Evolutionary conservation across 129 eudicot genomes (phyloP).

Genomic region (Flaveria bidentis): DNA sequence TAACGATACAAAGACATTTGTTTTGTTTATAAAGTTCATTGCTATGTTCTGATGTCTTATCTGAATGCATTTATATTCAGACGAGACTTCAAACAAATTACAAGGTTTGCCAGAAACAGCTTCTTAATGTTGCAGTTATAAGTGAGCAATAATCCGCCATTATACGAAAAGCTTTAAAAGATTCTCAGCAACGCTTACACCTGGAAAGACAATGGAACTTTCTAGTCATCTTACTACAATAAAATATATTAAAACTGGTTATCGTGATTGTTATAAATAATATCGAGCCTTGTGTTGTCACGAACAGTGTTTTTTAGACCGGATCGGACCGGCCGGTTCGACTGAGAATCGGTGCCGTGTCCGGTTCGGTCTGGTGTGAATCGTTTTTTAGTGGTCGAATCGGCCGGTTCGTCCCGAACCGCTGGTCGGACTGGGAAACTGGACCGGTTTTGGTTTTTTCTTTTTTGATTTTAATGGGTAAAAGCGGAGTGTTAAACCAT

Average conservation of each 20-base stretch:
- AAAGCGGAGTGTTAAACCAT: too few species aligned
- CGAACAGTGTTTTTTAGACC: too few species aligned
- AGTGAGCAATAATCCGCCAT: constrained; percentile 53
- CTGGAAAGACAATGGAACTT: constrained; percentile 48
- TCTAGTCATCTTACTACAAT: constrained; percentile 42
- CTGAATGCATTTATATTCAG: not conserved
- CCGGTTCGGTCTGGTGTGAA: too few species aligned
- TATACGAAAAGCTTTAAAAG: constrained; percentile 72
- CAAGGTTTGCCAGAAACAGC: not conserved
- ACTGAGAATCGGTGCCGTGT: too few species aligned
- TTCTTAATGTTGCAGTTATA: constrained; percentile 35
- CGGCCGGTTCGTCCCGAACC: too few species aligned
- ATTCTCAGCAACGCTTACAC: constrained; percentile 71
- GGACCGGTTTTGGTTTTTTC: too few species aligned
- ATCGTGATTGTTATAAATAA: not conserved
- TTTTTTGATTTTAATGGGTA: too few species aligned
- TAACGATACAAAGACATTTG: not conserved
- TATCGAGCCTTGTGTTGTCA: not conserved
- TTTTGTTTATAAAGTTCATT: not conserved
- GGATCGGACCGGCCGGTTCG: too few species aligned
- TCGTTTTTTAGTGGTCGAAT: too few species aligned
- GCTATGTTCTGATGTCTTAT: not conserved
- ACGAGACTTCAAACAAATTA: not conserved
- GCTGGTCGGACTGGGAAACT: too few species aligned
- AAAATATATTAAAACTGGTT: not conserved